phyloP scores from a whole-genome alignment of 1,284 basidiomycete genomes.

The Trametes sp. region DNA sequence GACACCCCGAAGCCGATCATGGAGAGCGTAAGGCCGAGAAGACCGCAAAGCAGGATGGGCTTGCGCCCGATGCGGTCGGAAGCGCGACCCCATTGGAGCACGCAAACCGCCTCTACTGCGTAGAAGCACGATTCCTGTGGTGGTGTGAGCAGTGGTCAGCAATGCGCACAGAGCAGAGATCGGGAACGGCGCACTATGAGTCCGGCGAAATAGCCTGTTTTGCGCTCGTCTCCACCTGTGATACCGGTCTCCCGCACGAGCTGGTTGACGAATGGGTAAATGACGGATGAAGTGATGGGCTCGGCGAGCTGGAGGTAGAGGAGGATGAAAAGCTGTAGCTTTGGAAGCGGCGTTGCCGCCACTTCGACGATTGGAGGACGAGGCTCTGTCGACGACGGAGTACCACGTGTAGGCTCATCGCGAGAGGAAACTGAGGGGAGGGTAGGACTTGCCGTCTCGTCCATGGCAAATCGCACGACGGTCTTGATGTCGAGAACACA shows the following conservation, averaged over 20 bases:
- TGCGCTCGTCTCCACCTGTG: conserved; percentile 60
- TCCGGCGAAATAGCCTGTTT: conserved; percentile 61
- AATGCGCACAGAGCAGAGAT: too few relatives aligned
- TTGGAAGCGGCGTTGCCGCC: conserved; percentile 63
- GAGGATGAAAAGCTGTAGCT: conserved; percentile 67
- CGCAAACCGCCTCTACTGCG: conserved; percentile 66
- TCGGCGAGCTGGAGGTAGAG: conserved; percentile 65
- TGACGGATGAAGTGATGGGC: conserved; percentile 66
- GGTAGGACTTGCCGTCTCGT: background rate
- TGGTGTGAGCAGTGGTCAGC: too few relatives aligned
- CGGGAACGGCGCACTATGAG: conserved; percentile 50
- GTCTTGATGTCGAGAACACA: background rate
- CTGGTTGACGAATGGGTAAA: conserved; percentile 62
- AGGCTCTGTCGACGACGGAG: background rate
- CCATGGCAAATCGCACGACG: background rate
- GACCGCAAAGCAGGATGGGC: conserved; percentile 68
- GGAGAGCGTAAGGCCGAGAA: conserved; percentile 68
- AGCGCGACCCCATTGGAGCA: conserved; percentile 72
- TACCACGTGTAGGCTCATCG: background rate
- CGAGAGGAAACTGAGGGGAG: background rate
- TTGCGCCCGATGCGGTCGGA: conserved; percentile 75
- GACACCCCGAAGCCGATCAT: conserved; percentile 76
- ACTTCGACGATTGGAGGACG: background rate
- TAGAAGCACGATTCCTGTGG: conserved; percentile 72
- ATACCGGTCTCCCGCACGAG: conserved; percentile 68